A percentile compares a stretch with the other conserved stretches of the same genome.
Conservation (phyloP, 441 rosid species). For the Euphorbia schlechtendalii region DNA sequence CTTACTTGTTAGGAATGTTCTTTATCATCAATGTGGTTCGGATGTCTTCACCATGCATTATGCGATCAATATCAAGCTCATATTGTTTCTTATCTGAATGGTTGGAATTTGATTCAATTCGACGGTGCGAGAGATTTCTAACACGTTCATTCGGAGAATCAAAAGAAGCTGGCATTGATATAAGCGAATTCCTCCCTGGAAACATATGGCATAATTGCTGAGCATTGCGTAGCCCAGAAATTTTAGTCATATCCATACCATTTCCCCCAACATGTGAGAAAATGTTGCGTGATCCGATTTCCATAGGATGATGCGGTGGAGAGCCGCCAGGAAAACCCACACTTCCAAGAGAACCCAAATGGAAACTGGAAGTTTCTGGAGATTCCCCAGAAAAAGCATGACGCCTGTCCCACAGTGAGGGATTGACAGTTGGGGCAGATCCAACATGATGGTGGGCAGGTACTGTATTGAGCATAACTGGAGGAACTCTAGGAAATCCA, state of each 20-base stretch:
- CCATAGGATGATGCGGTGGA: slow-evolving; percentile 39
- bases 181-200: slow-evolving; percentile 43
- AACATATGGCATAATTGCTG: slow-evolving; percentile 45
- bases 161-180: slow-evolving; percentile 39
- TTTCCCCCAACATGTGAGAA: slow-evolving; percentile 40
- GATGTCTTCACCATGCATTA: slow-evolving; percentile 57
- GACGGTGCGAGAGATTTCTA: slow-evolving; percentile 42
- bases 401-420: slow-evolving; percentile 53
- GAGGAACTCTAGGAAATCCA: slow-evolving; percentile 45
- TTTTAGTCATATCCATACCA: slow-evolving; percentile 36
- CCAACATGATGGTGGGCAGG: slow-evolving; percentile 49
- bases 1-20: slow-evolving; percentile 82
- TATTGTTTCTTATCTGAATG: slow-evolving; percentile 61
- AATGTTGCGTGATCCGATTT: slow-evolving; percentile 36
- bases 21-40: slow-evolving; percentile 74
- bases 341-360: slow-evolving; percentile 49
- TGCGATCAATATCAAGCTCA: slow-evolving; percentile 61
- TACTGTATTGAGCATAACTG: slow-evolving; percentile 42
- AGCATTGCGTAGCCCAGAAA: slow-evolving; percentile 36
- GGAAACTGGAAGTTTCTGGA: slow-evolving; percentile 45
- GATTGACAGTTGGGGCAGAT: slow-evolving; percentile 59
- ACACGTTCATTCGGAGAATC: slow-evolving; percentile 49
- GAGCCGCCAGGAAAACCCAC: slow-evolving; percentile 41
- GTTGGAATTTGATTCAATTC: slow-evolving; percentile 48
- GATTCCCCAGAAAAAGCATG: slow-evolving; percentile 46